Evolutionary conservation across 371 early-diverging fungal genomes (phyloP), one percentile per base, ranked within the genome.

Genomic region (Rhizopus stolonifer): DNA sequence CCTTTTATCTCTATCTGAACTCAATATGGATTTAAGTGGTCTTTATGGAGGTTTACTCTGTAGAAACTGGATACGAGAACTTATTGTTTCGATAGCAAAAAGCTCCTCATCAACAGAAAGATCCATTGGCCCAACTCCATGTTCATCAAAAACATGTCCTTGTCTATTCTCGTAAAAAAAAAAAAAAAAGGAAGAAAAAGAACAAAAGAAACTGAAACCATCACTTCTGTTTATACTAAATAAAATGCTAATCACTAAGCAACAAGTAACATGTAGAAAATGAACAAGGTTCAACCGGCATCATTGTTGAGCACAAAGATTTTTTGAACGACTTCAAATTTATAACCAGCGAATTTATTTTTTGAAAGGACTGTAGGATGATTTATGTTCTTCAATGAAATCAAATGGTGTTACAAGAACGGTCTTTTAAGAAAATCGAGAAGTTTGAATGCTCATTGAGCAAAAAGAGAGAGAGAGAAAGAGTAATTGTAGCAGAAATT

Each of bases 71-170:
- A 29, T 44, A 44, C 44, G 44, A 52, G 33, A 52, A 52, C 52
- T 52, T 44, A 52, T 52, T 32, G 55, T 55, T 55, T 47, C 60
- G 42, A 46, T 60, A 46, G 55, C 40, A 46, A 54, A 60, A 29
- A 54, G 34, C 54, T 50, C 60, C 25, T 58, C 46, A 11, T 54
- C 60, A 54, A 60, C 50, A 49, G 50, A 45, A 60, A 54, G 33
- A 51, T 60, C 47, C 54, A 60, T 60, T 3, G 60, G 54, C 43
- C 54, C 54, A 60, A 54, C 46, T 36, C 54, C 60, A 21, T 60
- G 17, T 50, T 60, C 54, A 60, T 51, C 55, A 51, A 52, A 52
- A 52, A 54, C 47, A 43, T 51, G 47, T 39, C 47, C 52, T 52
- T 52, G 52, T 39, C 49, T 52, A 52, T 52, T 54, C 25, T 51